phyloP scores from a whole-genome alignment of 192 early-diverging fungal genomes.

The Diversispora epigaea region DNA sequence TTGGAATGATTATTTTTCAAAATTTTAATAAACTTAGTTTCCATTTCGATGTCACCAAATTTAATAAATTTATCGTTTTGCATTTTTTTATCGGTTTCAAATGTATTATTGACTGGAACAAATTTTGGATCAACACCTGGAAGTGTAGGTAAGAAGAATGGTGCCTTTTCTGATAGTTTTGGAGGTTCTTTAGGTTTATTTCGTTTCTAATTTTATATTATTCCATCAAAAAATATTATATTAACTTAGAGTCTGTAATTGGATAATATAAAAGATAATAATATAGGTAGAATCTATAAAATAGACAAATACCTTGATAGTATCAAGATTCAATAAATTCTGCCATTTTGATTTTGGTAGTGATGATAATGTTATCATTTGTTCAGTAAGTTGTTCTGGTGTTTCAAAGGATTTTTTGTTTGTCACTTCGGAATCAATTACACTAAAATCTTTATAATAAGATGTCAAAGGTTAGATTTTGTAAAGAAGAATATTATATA shows the following conservation, averaged over 20 bases:
- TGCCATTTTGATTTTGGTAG: conserved; percentile 89
- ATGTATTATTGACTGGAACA: conserved; percentile 42
- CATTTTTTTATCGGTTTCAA: conserved; percentile 43
- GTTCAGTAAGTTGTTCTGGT: conserved; percentile 67
- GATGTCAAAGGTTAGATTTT: background rate
- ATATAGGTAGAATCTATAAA: too few species aligned
- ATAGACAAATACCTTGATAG: conserved; percentile 66
- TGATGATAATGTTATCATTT: conserved; percentile 84
- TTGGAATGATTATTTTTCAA: conserved; percentile 51
- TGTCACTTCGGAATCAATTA: conserved; percentile 37
- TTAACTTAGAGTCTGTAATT: too few species aligned
- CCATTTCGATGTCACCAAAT: conserved; percentile 52
- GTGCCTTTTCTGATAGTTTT: conserved; percentile 85
- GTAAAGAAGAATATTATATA: background rate
- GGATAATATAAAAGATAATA: background rate
- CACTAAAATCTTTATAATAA: conserved; percentile 6
- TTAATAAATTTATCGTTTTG: conserved; percentile 36
- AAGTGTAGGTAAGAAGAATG: conserved; percentile 90
- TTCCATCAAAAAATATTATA: background rate
- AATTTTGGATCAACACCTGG: conserved; percentile 72
- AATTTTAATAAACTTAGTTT: conserved; percentile 62
- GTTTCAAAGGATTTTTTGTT: conserved; percentile 40
- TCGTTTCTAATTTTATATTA: conserved; percentile 57
- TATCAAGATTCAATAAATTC: conserved; percentile 82
- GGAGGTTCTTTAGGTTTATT: conserved; percentile 89